Evolutionary conservation across 2,329 filamentous ascomycete genomes (phyloP), one percentile per base, ranked within the genome.

Genomic region (Aspergillus bombycis): DNA sequence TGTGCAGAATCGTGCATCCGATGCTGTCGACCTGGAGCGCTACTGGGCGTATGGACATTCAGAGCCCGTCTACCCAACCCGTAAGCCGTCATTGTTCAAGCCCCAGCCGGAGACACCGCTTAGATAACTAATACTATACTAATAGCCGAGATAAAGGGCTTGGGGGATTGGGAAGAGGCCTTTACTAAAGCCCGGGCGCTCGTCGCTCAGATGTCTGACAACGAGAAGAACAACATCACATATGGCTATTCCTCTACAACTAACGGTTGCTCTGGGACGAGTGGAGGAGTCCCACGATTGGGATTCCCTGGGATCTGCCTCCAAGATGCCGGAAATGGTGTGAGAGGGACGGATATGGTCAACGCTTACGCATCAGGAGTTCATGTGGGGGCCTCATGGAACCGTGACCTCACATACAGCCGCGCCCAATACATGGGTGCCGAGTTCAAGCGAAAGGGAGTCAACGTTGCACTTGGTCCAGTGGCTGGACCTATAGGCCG

Each of bases 381-480:
- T 19, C 46, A 52, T 30, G 46, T 52, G 16, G 46, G 46, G 10
- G 46, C 46, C 4, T 30, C 46, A 9, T 52, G 46, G 46, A 52
- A 52, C n/a, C 46, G 26, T 3, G 26, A 52, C 26, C 26, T 52
- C 4, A 21, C 46, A 10, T 52, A 32, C 10, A 30, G 19, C 4
- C 46, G 46, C 16, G 46, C 7, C 16, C 46, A 32, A 6, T 52
- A 52, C 19, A 30, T 52, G 26, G 46, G 46, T 8, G 46, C 46
- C 1, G 46, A 52, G 26, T 52, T 52, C 26, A 84, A 79, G 68
- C 79, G 77, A 5, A 86, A 86, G 68, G 85, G 85, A 46, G 71
- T 66, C 14, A 67, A 73, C 16, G 61, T 73, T 12, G 68, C 67
- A 4, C 69, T 83, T 4, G 81, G 79, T 0, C 77, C 77, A 16